Conservation (phyloP, 345 rosid genomes). For the Geranium brycei region DNA sequence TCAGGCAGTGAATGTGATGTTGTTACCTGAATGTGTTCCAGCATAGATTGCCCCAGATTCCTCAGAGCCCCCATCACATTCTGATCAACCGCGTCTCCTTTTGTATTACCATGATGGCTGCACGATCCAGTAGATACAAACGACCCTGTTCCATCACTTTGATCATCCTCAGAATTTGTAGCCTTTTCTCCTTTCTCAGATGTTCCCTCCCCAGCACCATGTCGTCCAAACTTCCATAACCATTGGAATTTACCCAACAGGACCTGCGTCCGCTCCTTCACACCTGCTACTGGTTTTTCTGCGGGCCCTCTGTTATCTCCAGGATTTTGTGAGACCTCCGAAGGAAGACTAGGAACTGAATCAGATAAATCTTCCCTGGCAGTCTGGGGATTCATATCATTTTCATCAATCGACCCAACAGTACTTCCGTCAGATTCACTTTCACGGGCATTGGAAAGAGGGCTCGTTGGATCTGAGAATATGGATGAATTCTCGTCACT, state of each 20-base stretch:
- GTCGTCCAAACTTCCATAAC: conserved; percentile 83
- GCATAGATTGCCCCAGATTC: conserved; percentile 82
- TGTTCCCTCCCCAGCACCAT: conserved; percentile 32
- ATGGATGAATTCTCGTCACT: conserved; percentile 53
- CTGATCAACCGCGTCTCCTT: conserved; percentile 42
- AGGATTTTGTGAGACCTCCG: conserved; percentile 18
- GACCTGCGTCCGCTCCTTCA: conserved; percentile 37
- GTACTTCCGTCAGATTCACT: conserved; percentile 57
- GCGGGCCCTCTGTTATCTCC: conserved; percentile 15
- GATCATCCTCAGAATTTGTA: conserved; percentile 24
- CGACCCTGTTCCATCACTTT: conserved; percentile 15
- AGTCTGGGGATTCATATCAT: conserved; percentile 24
- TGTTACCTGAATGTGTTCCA: conserved; percentile 88
- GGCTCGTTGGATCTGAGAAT: conserved; percentile 43
- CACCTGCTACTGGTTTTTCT: conserved; percentile 18
- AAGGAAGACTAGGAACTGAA: conserved; percentile 42
- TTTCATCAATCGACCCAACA: conserved; percentile 43
- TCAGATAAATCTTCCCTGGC: conserved; percentile 31
- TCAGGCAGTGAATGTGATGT: too few relatives aligned
- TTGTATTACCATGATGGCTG: conserved; percentile 23
- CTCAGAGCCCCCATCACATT: conserved; percentile 55
- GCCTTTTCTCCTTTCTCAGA: conserved; percentile 24
- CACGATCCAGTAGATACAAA: conserved; percentile 22
- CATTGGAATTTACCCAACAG: conserved; percentile 73
- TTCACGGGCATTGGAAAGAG: conserved; percentile 27